Conservation (phyloP, 345 rosid species). For the Eucalyptus tenuipes region DNA sequence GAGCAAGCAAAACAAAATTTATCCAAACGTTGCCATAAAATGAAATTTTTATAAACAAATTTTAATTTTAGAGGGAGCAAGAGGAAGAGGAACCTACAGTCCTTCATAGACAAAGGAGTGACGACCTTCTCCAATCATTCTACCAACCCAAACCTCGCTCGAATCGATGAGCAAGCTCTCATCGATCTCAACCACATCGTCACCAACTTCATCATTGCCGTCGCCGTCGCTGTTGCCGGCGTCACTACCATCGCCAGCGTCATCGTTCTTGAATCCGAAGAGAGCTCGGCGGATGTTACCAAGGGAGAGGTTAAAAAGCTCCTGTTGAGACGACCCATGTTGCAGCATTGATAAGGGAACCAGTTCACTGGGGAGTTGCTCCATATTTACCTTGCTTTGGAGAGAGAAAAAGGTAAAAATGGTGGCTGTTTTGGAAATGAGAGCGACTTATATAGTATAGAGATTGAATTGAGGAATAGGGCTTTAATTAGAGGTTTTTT, state of each 20-base stretch:
- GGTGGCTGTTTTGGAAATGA: background rate
- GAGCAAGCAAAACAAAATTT: background rate
- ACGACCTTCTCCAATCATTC: conserved; percentile 44
- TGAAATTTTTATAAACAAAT: background rate
- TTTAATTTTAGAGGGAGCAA: background rate
- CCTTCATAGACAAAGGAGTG: conserved; percentile 34
- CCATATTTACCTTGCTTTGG: background rate
- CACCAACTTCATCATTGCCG: background rate
- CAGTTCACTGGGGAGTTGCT: background rate
- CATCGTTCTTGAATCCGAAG: background rate
- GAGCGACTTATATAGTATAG: background rate
- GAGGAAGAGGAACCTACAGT: conserved; percentile 16
- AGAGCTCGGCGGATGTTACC: background rate
- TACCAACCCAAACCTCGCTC: conserved; percentile 1
- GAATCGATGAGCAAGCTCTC: conserved; percentile 26
- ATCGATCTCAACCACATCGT: background rate
- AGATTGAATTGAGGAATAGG: background rate
- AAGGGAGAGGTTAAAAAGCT: background rate
- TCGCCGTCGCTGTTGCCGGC: background rate
- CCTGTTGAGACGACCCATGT: background rate
- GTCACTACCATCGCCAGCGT: background rate
- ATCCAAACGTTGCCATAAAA: background rate
- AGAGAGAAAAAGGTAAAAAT: background rate
- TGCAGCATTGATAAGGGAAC: background rate
- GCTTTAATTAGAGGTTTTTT: background rate